Base-by-base conservation (phyloP, 176 grass and related monocot species). In the Aechmea fasciata region DNA sequence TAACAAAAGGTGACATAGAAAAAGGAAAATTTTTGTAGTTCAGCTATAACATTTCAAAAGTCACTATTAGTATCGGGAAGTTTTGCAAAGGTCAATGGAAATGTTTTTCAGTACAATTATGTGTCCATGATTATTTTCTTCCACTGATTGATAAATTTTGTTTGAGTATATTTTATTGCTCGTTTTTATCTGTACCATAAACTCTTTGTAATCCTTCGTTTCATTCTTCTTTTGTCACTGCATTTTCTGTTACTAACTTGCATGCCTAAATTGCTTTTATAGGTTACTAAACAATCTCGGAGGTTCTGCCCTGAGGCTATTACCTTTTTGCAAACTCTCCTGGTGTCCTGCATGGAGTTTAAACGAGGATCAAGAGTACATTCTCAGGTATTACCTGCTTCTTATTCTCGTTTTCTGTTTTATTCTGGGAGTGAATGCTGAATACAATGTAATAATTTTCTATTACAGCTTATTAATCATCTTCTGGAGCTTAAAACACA, bases 271-370 rank as follows among this genome's bases (percentile, higher is more conserved):
- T 61, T 61, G 47, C 57, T 71, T 79, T 50, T 87, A 67, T 69
- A 97, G 93, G 73, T 78, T 63, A 87, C 76, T 77, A 90, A 97
- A 82, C 86, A 97, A 92, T 97, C 84, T 17, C 88, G 83, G 69
- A 92, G 90, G 71, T 92, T 89, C 75, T 97, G 81, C 62, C 88
- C 93, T 49, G 93, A 97, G 82, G 93, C 81, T 77, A 70, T 90
- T 18, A 49, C 73, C 48, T 97, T 90, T 78, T 66, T 97, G 65
- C 89, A 92, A 85, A 77, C 73, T 57, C 89, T 97, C 83, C 74
- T 97, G 64, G 49, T 76, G 71, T 83, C 93, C 65, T 85, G 81
- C 68, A 63, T 92, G 68, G 48, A 79, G 75, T 77, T 61, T 66
- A 76, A 90, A 78, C n/a, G 69, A 51, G 84, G 73, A 82, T 59